Evolutionary conservation across 2,329 filamentous ascomycete species (phyloP), one percentile per base, ranked within the genome.

Genomic region (Fusarium subglutinans): DNA sequence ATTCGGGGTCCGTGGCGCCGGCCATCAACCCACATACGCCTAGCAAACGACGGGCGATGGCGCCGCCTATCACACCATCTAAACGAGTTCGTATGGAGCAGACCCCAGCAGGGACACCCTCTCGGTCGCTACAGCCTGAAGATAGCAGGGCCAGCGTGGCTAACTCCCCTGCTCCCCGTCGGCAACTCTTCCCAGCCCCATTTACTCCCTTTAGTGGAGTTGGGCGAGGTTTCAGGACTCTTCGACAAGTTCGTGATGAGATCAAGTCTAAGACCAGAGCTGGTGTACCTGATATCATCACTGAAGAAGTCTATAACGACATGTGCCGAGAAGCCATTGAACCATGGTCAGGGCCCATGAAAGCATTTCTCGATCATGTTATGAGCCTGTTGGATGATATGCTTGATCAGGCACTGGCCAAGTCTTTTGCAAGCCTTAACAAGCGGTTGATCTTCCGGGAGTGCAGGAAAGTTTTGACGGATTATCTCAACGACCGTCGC

Each of bases 221-320:
- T 11, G 85, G 85, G 2, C 80, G 83, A 7, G 78, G 82, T 0
- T 85, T 86, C 8, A 82, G 86, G 38, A 87, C 86, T 2, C 82
- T 90, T 6, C 80, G 81, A 8, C 82, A 87, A 43, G 88, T 93
- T 4, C 86, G 87, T 1, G 80, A 84, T 0, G 86, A 90, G 17
- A 91, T 92, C 20, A 80, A 83, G 24, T 81, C 84, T 8, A 88
- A 89, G 18, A 88, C 87, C 33, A 85, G 84, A 24, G 87, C 89
- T 0, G 90, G 91, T 0, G 85, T 91, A 73, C 90, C 90, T 0
- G 87, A 88, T 12, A 84, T 90, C 1, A 87, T 90, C 1, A 87
- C 90, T 0, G 86, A 88, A 0, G 87, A 89, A 43, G 90, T 92
- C 0, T 90, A 91, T 28, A 87, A 90, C 35, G 84, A 84, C 0